Base-by-base conservation (phyloP, 2,329 filamentous ascomycete genomes). In the Colletotrichum spaethianum region DNA sequence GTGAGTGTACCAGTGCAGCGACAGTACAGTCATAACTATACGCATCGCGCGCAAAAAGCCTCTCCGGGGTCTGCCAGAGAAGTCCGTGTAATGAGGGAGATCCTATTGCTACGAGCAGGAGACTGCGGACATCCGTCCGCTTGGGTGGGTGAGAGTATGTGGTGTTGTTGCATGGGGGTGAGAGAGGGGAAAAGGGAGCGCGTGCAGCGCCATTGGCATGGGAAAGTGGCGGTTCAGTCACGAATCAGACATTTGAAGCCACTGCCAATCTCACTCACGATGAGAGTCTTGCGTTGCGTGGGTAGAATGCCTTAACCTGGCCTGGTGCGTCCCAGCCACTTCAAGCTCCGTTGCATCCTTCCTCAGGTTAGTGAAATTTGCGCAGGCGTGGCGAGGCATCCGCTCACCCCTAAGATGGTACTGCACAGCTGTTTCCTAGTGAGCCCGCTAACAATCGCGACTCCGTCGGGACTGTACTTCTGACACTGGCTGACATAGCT, bases 251-350 rank as follows among this genome's bases (percentile, higher is more conserved):
- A 31, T 31, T 52, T 16, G n/a, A 48, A 23, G 42, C 5, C 42
- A 46, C 42, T n/a, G 46, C 18, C 23, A 50, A 50, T 9, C 23
- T 50, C 48, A 52, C 8, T 9, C 26, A 28, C 48, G 31, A 36
- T 55, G 31, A 9, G 4, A 36, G 2, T 16, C 6, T 36, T 36
- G 31, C 52, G 9, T 23, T 12, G 31, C 1, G 4, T 36, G n/a
- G 59, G 33, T 20, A 26, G 53, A 61, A 46, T 23, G 20, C 28
- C 6, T 53, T 20, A 20, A 31, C 4, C 50, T 53, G 33, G 44
- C 44, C 18, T 50, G 33, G 26, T 31, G 38, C 28, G 38, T 48
- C 42, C 63, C 62, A 57, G 52, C 52, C 63, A 65, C 63, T 7
- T 23, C 5, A 9, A 23, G 26, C 44, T 16, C n/a, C 23, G 31